A percentile compares a stretch with the other conserved stretches of the same genome.
Conservation (phyloP, 106 monocot genomes). For the Dendrobium officinale region DNA sequence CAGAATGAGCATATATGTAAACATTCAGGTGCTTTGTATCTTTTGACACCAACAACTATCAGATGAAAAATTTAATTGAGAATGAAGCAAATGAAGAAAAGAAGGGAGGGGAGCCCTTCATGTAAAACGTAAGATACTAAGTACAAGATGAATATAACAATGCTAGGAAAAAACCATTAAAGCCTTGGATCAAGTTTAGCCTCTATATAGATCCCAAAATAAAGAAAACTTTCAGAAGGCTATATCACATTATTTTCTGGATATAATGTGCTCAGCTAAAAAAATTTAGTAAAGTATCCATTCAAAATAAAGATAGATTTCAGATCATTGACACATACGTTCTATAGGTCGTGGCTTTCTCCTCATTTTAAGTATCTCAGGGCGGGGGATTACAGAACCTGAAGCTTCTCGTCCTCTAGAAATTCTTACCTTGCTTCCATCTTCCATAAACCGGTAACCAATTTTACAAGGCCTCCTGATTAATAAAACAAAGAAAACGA, state of each 20-base stretch:
- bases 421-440: slow-evolving; percentile 83
- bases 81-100: neutral
- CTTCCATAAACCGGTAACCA: slow-evolving; percentile 73
- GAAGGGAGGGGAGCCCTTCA: neutral
- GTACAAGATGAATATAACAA: neutral
- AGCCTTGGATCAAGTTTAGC: neutral
- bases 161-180: neutral
- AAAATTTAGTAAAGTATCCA: neutral
- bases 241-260: neutral
- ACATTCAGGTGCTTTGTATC: too few species aligned
- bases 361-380: slow-evolving; percentile 85
- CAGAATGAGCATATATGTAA: neutral
- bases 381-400: slow-evolving; percentile 76
- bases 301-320: neutral
- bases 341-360: slow-evolving; percentile 71
- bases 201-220: neutral
- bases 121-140: neutral
- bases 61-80: neutral
- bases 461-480: slow-evolving; percentile 86
- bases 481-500: neutral
- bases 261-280: neutral
- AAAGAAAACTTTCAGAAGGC: neutral
- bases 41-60: too few species aligned
- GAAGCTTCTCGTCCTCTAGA: slow-evolving; percentile 80
- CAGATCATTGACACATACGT: slow-evolving; percentile 21